Percentiles rank a stretch among this genome's conserved stretches.
phyloP scores from a whole-genome alignment of 768 basidiomycete species.

The Mycena maculata region DNA sequence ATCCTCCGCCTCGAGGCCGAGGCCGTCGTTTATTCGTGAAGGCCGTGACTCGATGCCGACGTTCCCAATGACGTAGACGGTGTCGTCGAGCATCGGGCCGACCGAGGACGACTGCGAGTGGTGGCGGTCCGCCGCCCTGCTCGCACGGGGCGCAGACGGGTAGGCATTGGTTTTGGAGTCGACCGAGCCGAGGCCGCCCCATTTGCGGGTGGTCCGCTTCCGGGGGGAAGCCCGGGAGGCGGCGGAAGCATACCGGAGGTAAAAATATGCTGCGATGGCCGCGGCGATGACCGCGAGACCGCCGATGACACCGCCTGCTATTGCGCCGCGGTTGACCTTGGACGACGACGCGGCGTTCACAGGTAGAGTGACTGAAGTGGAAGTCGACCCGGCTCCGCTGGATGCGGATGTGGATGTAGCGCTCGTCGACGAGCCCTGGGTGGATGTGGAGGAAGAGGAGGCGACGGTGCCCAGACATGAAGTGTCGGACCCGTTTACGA shows the following conservation, averaged over 20 bases:
- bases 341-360: constrained; percentile 42
- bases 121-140: constrained; percentile 7
- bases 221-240: constrained; percentile 39
- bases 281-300: constrained; percentile 51
- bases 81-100: constrained; percentile 32
- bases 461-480: constrained; percentile 44
- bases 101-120: constrained; percentile 32
- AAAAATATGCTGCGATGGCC: constrained; percentile 41
- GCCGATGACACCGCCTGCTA: constrained; percentile 66
- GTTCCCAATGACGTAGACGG: constrained; percentile 33
- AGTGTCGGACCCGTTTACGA: constrained; percentile 44
- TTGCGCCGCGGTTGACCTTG: constrained; percentile 52
- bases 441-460: constrained; percentile 22
- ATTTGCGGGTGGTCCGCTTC: constrained; percentile 35
- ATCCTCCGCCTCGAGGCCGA: constrained; percentile 22
- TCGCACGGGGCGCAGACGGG: constrained; percentile 9
- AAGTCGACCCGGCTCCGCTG: constrained; percentile 24
- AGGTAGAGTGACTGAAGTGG: constrained; percentile 37
- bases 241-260: constrained; percentile 44
- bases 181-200: constrained; percentile 47
- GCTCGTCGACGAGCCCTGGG: neutral
- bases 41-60: constrained; percentile 33
- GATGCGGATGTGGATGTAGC: constrained; percentile 37
- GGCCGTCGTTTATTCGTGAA: constrained; percentile 24
- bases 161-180: constrained; percentile 42